Percentiles rank a stretch among this genome's conserved stretches.
These are phyloP conservation scores for Raffaelea arxii DNA, from an alignment of 2,329 filamentous ascomycete genomes.

Conservation along the genomic window DNA sequence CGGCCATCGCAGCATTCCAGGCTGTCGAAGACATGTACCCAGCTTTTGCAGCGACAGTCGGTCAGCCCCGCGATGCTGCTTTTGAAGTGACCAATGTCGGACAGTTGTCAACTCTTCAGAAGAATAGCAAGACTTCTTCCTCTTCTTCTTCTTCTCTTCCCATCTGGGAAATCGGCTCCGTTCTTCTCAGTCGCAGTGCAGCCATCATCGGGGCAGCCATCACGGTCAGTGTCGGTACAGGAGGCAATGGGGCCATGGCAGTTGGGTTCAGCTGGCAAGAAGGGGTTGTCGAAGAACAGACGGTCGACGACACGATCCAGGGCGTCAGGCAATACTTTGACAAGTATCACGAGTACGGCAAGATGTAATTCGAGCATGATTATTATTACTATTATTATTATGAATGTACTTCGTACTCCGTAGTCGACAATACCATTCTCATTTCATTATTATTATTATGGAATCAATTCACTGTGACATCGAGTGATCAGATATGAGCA, in stretches of 20 bases:
- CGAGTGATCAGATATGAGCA: too few relatives aligned
- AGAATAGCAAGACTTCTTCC: too few relatives aligned
- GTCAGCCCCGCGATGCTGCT: neutral
- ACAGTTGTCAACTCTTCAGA: neutral
- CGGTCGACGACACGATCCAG: neutral
- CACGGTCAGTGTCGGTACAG: conserved; percentile 1
- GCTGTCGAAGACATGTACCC: neutral
- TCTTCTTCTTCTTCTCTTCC: too few relatives aligned
- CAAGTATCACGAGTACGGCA: neutral
- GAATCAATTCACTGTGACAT: too few relatives aligned
- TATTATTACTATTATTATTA: neutral
- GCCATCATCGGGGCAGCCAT: neutral
- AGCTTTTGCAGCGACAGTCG: neutral
- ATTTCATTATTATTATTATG: too few relatives aligned
- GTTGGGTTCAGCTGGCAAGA: conserved; percentile 2
- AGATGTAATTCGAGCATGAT: neutral
- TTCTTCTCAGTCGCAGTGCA: neutral
- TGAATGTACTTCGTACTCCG: too few relatives aligned
- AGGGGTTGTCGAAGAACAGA: neutral
- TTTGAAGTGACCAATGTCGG: conserved; percentile 1
- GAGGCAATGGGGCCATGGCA: neutral
- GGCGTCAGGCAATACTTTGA: neutral
- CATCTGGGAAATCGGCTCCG: neutral
- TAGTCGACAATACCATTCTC: too few relatives aligned
- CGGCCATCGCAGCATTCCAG: neutral